Conservation (phyloP, 306 rosid species). For the Mucuna pruriens region DNA sequence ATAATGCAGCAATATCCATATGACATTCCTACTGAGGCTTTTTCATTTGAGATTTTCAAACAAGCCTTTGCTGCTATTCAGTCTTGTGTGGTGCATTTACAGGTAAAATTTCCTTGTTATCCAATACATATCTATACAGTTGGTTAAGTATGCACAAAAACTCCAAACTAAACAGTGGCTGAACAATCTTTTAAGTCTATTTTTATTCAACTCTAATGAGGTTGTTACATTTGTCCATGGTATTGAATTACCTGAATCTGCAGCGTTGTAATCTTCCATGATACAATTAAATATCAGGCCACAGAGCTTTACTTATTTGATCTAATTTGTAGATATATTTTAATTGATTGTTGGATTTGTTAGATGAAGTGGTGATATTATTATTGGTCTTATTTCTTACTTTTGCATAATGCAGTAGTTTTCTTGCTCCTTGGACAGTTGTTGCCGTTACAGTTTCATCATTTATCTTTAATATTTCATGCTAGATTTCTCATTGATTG, state of each 20-base stretch:
- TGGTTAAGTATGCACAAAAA: not conserved
- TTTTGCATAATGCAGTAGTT: slow-evolving; percentile 6
- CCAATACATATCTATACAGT: not conserved
- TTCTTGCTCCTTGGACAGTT: slow-evolving; percentile 19
- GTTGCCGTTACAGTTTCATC: not conserved
- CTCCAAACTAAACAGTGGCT: not conserved
- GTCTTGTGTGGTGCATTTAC: slow-evolving; percentile 98
- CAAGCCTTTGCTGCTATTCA: slow-evolving; percentile 99
- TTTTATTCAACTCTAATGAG: not conserved
- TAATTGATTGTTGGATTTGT: not conserved
- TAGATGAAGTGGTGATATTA: slow-evolving; percentile 32
- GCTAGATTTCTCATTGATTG: slow-evolving; percentile 23
- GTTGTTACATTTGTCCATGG: not conserved
- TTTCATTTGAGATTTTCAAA: slow-evolving; percentile 93
- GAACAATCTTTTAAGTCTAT: not conserved
- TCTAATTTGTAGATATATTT: slow-evolving; percentile 26
- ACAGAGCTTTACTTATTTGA: not conserved
- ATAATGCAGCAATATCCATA: slow-evolving; percentile 91
- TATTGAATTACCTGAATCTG: slow-evolving; percentile 17
- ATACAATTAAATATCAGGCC: slow-evolving; percentile 7
- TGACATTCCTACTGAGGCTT: slow-evolving; percentile 97
- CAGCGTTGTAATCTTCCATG: slow-evolving; percentile 25
- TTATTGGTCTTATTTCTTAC: not conserved
- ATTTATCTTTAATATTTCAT: slow-evolving; percentile 19
- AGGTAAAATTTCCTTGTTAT: slow-evolving; percentile 54